These are phyloP conservation scores for Bonia amplexicaulis DNA, from an alignment of 176 grass and related monocot genomes.

Conservation along the genomic window DNA sequence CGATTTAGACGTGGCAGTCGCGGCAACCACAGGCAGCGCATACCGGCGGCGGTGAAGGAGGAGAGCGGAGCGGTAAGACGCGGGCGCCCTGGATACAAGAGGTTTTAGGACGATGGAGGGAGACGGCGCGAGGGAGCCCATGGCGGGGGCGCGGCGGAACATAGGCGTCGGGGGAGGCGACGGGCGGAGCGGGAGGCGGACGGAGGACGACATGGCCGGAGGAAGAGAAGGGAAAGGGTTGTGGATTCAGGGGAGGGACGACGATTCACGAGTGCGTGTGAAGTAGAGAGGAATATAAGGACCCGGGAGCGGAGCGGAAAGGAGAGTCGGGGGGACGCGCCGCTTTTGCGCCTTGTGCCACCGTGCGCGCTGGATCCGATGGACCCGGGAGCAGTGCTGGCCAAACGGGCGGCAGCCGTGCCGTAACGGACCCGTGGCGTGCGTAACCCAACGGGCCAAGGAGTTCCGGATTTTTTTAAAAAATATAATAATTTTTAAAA, in stretches of 20 bases:
- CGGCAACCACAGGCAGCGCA: slow-evolving; percentile 17
- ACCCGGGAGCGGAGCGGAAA: too few relatives aligned
- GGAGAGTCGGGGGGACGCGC: too few relatives aligned
- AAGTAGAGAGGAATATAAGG: too few relatives aligned
- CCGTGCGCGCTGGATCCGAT: too few relatives aligned
- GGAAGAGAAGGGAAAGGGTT: not conserved
- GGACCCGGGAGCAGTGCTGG: too few relatives aligned
- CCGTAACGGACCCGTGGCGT: too few relatives aligned
- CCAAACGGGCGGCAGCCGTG: too few relatives aligned
- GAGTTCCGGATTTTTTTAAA: too few relatives aligned
- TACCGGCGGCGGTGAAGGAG: slow-evolving; percentile 25
- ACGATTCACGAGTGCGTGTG: not conserved
- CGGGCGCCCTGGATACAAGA: not conserved
- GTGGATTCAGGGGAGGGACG: not conserved
- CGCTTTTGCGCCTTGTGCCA: too few relatives aligned
- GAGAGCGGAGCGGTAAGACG: slow-evolving; percentile 24
- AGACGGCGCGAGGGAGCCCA: not conserved
- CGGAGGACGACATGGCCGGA: slow-evolving; percentile 29
- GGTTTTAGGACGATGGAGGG: slow-evolving; percentile 11
- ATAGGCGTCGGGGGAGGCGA: not conserved
- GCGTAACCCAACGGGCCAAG: too few relatives aligned
- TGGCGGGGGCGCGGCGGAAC: not conserved
- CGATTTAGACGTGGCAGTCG: slow-evolving; percentile 22
- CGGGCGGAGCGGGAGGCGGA: slow-evolving; percentile 35
- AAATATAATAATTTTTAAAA: too few relatives aligned